Conservation (phyloP, 805 yeast genomes). For the Danielia oregonensis region DNA sequence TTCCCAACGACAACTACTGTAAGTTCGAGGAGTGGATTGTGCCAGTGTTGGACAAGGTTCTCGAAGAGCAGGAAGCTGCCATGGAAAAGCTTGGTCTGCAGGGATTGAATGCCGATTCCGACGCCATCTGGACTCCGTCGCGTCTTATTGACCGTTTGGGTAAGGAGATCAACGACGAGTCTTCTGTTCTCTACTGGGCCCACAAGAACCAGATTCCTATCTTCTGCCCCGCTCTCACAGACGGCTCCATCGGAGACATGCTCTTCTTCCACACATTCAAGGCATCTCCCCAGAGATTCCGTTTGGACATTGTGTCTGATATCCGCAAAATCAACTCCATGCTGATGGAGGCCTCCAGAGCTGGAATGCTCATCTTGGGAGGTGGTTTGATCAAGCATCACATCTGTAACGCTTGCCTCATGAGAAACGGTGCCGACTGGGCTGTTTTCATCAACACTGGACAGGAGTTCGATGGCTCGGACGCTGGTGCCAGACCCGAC, state of each 20-base stretch:
- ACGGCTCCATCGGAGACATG: constrained; percentile 99
- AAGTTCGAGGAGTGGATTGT: constrained; percentile 98
- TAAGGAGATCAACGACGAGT: constrained; percentile 90
- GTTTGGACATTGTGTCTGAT: constrained; percentile 91
- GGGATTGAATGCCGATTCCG: constrained; percentile 57
- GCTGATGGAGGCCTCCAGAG: constrained; percentile 91
- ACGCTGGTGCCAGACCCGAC: constrained; percentile 99
- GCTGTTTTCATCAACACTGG: constrained; percentile 98
- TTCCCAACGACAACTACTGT: constrained; percentile 97
- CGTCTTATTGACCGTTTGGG: constrained; percentile 89
- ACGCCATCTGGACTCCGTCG: constrained; percentile 91
- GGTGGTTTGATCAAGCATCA: constrained; percentile 97
- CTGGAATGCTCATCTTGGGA: constrained; percentile 95
- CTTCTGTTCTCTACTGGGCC: constrained; percentile 95
- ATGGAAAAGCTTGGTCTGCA: constrained; percentile 48
- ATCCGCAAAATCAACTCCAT: constrained; percentile 86
- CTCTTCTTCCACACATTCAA: constrained; percentile 97
- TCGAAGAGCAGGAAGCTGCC: constrained; percentile 81
- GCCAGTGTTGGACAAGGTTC: constrained; percentile 82
- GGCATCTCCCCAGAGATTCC: constrained; percentile 82
- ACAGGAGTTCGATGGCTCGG: constrained; percentile 98
- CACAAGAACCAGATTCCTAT: constrained; percentile 94
- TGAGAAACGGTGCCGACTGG: constrained; percentile 99
- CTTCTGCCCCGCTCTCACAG: constrained; percentile 96
- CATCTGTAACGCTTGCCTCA: constrained; percentile 94